Conservation (phyloP, 192 early-diverging fungal genomes). For the Coemansia sp. region DNA sequence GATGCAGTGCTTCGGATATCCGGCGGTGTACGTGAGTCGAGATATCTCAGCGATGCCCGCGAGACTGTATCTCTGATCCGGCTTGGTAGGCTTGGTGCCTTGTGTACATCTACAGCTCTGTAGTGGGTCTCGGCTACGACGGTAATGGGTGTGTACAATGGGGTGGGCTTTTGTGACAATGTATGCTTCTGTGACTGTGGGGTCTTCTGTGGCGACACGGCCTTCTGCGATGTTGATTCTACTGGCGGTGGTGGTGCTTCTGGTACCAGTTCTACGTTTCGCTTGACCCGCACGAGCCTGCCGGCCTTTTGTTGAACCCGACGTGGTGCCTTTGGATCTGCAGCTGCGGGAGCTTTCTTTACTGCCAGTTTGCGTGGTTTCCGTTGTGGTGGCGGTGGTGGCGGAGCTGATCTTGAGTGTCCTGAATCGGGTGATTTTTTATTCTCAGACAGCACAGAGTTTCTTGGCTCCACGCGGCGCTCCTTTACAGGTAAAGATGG, state of each 20-base stretch:
- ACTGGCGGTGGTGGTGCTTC: constrained; percentile 2
- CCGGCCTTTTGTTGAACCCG: constrained; percentile 12
- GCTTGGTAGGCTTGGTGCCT: constrained; percentile 12
- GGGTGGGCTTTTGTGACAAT: not conserved
- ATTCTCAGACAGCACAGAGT: not conserved
- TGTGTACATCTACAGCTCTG: constrained; percentile 16
- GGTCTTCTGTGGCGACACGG: not conserved
- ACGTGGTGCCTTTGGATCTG: constrained; percentile 7
- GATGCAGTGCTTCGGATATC: constrained; percentile 9
- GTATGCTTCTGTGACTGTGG: not conserved
- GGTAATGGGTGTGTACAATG: constrained; percentile 24
- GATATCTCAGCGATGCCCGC: constrained; percentile 43
- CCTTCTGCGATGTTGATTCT: not conserved
- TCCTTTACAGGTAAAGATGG: not conserved
- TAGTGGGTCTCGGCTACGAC: constrained; percentile 2
- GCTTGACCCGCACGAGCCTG: constrained; percentile 6
- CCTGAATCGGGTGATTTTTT: not conserved
- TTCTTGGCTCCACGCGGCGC: not conserved
- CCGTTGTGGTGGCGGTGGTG: not conserved
- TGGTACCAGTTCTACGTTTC: not conserved
- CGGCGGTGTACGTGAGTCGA: constrained; percentile 28
- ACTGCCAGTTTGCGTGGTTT: not conserved
- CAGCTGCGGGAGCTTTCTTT: not conserved
- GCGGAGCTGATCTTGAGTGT: not conserved
- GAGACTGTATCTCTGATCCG: constrained; percentile 43